Evolutionary conservation across 768 basidiomycete genomes (phyloP).

Genomic region (Boletus eberwhitei): DNA sequence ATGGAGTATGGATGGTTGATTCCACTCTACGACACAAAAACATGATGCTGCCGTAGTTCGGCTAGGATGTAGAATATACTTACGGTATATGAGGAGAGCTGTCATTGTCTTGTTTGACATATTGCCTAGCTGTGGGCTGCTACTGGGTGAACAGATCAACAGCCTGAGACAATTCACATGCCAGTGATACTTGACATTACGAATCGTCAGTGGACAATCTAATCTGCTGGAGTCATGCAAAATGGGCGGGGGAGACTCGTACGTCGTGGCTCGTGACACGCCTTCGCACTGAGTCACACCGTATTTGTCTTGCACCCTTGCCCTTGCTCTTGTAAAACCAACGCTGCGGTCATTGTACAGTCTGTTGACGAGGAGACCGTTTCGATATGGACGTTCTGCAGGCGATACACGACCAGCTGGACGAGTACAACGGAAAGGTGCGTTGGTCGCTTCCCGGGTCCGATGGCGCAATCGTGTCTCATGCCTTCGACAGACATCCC

Average conservation of each 20-base stretch:
- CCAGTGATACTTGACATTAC: neutral
- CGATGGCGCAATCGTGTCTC: conserved; percentile 36
- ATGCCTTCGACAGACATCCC: conserved; percentile 17
- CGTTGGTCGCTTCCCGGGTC: conserved; percentile 1
- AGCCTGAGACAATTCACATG: neutral
- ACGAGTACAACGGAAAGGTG: conserved; percentile 23
- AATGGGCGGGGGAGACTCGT: neutral
- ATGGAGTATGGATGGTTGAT: neutral
- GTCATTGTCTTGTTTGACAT: neutral
- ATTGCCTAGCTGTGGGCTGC: neutral
- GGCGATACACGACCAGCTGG: conserved; percentile 14
- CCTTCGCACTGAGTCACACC: neutral
- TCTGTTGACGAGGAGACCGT: neutral
- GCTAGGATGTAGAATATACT: neutral
- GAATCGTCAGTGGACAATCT: neutral
- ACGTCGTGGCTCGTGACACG: conserved; percentile 13
- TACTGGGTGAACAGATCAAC: too few relatives aligned
- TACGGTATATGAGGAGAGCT: too few relatives aligned
- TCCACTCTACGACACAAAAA: neutral
- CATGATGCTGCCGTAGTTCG: neutral
- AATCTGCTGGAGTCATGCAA: neutral
- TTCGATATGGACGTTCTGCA: conserved; percentile 16
- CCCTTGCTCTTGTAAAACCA: conserved; percentile 2
- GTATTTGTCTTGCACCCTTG: neutral
- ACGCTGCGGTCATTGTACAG: neutral